Percentiles rank a stretch among this genome's conserved stretches.
Conservation (phyloP, 2,329 filamentous ascomycete genomes). For the Cyclaneusma minus region DNA sequence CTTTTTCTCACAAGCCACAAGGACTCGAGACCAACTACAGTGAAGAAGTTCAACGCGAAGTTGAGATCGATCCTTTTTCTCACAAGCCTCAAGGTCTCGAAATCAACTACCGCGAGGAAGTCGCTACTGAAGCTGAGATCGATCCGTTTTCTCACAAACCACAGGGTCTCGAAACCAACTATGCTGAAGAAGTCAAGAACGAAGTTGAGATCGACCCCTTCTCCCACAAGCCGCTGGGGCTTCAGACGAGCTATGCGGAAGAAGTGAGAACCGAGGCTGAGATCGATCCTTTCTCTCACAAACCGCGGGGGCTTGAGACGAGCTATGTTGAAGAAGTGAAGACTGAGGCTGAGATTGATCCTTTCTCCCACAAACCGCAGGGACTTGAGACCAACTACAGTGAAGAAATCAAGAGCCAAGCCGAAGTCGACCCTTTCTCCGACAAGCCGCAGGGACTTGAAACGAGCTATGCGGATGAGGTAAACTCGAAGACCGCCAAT, state of each 20-base stretch:
- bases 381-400: slow-evolving; percentile 31
- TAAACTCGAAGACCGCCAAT: no score
- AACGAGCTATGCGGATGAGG: slow-evolving; percentile 29
- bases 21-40: slow-evolving; percentile 31
- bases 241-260: slow-evolving; percentile 30
- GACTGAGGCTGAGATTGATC: slow-evolving; percentile 13
- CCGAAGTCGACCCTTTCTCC: slow-evolving; percentile 23
- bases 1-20: slow-evolving; percentile 28
- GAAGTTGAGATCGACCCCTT: slow-evolving; percentile 20
- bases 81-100: slow-evolving; percentile 31
- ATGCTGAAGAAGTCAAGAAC: slow-evolving; percentile 23
- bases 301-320: slow-evolving; percentile 1
- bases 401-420: slow-evolving; percentile 20
- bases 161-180: slow-evolving; percentile 32
- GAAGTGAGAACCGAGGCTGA: slow-evolving; percentile 2
- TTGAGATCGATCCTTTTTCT: slow-evolving; percentile 23
- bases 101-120: slow-evolving; percentile 29
- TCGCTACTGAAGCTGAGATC: slow-evolving; percentile 1
- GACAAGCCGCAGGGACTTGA: slow-evolving; percentile 31
- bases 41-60: slow-evolving; percentile 26
- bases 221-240: slow-evolving; percentile 29
- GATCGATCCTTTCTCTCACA: slow-evolving; percentile 3
- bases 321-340: not conserved
- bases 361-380: slow-evolving; percentile 28
- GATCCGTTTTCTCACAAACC: slow-evolving; percentile 29